phyloP scores from a whole-genome alignment of 176 grass and related monocot genomes.

The Triticum timopheevii region DNA sequence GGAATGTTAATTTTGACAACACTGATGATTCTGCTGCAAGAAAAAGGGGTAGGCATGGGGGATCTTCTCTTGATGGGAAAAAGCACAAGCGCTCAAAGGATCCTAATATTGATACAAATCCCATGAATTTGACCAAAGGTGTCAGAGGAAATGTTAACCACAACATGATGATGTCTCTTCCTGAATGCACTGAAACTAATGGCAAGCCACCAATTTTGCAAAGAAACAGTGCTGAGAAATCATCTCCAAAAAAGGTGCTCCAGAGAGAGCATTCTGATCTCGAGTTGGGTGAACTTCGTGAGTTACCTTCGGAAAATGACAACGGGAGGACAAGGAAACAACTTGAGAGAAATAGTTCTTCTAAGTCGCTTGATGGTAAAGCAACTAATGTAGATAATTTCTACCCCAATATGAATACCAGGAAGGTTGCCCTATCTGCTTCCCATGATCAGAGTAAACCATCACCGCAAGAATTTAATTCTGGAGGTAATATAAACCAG shows the following conservation, averaged over 20 bases:
- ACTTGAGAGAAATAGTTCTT: constrained; percentile 86
- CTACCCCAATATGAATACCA: constrained; percentile 38
- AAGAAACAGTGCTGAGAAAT: constrained; percentile 56
- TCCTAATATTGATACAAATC: constrained; percentile 39
- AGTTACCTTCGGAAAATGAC: constrained; percentile 58
- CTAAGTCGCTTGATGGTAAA: constrained; percentile 66
- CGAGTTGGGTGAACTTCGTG: constrained; percentile 89
- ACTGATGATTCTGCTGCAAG: constrained; percentile 47
- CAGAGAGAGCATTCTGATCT: constrained; percentile 89
- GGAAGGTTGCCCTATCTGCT: constrained; percentile 37
- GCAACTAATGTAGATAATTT: constrained; percentile 41
- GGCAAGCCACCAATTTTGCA: constrained; percentile 36
- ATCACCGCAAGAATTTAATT: constrained; percentile 41
- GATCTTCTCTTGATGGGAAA: constrained; percentile 52
- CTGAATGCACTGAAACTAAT: constrained; percentile 52
- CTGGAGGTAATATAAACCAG: constrained; percentile 34
- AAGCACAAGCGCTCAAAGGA: constrained; percentile 47
- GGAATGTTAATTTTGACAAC: constrained; percentile 40
- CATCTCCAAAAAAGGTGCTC: constrained; percentile 53
- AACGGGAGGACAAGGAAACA: constrained; percentile 50
- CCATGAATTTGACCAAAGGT: constrained; percentile 42
- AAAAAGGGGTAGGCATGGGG: constrained; percentile 36
- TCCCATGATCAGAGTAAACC: constrained; percentile 56
- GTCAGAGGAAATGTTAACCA: constrained; percentile 30
- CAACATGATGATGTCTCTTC: constrained; percentile 33